Evolutionary conservation across 1,284 basidiomycete genomes (phyloP), one percentile per base, ranked within the genome.

Genomic region (Pisolithus thermaeus): DNA sequence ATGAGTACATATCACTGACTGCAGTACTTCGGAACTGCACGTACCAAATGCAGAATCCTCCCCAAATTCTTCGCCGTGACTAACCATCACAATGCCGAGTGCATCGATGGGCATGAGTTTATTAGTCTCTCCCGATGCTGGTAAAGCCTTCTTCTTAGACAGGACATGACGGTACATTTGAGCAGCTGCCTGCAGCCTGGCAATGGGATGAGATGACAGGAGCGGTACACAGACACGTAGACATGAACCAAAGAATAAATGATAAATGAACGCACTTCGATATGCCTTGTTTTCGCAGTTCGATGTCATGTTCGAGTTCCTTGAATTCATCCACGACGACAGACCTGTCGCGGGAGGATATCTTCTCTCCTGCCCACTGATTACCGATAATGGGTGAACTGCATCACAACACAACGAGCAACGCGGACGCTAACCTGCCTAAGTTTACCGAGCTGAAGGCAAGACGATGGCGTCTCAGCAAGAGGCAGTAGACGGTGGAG

Each of bases 1-100:
- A n/a, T 43, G 42, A 43, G 42, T 11, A 25, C 14, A 7, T 23
- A n/a, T 36, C 16, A 20, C 16, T 18, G 20, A 7, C 52, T 56
- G 25, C 53, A 52, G 35, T 36, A 20, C 45, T 36, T 20, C 38
- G 38, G 16, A 28, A n/a, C 23, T 27, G 41, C 47, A 69, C 79
- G 51, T 58, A 82, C 86, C 86, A 60, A 84, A 89, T 1, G 78
- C 73, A 42, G 87, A 84, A 58, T 90, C 77, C 18, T 80, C 75
- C 16, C 78, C 81, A 59, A 89, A 85, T 60, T 91, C 83, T 59
- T 91, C 87, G 11, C 92, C 91, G 61, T 92, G 87, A 28, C 79
- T 75, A 52, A 91, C 85, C 91, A 94, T 92, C 40, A 90, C 87
- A 47, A 90, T 75, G 2, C 92, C 92, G 6, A 94, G 73, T 23